phyloP scores from a whole-genome alignment of 2,329 filamentous ascomycete species.

The Aspergillus ochraceus region DNA sequence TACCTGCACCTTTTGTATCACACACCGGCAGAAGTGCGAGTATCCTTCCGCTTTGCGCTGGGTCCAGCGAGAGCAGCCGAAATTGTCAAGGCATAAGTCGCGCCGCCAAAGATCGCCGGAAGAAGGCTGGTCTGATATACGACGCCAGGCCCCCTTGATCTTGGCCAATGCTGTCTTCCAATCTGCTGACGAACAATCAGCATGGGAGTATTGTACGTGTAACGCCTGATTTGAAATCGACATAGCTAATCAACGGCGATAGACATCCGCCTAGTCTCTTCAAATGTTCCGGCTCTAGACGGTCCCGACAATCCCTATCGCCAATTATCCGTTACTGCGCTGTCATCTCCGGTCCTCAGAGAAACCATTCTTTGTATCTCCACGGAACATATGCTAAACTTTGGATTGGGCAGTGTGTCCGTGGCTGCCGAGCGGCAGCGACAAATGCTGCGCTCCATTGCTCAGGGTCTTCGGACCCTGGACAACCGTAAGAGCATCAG shows the following conservation, averaged over 20 bases:
- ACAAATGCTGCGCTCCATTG: not conserved
- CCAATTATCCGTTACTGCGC: not conserved
- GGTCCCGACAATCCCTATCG: not conserved
- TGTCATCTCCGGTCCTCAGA: not conserved
- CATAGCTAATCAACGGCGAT: not conserved
- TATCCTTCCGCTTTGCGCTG: not conserved
- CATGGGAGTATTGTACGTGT: not conserved
- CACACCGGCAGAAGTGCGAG: not conserved
- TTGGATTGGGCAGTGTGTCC: not conserved
- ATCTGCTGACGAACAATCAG: not conserved
- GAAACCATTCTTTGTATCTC: not conserved
- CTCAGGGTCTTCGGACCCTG: not conserved
- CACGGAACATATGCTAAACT: not conserved
- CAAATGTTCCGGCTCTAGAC: not conserved
- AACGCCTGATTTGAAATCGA: not conserved
- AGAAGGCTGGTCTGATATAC: not conserved
- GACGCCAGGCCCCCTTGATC: not conserved
- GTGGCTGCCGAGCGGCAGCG: not conserved
- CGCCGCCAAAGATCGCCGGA: not conserved
- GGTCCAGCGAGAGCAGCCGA: not conserved
- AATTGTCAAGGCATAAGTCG: not conserved
- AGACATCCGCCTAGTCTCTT: not conserved
- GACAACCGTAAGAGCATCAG: not conserved
- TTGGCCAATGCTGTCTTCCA: not conserved
- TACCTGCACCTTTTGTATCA: not conserved